Conservation (phyloP, 352 stramenopile species). For the Blastocystis sp. region DNA sequence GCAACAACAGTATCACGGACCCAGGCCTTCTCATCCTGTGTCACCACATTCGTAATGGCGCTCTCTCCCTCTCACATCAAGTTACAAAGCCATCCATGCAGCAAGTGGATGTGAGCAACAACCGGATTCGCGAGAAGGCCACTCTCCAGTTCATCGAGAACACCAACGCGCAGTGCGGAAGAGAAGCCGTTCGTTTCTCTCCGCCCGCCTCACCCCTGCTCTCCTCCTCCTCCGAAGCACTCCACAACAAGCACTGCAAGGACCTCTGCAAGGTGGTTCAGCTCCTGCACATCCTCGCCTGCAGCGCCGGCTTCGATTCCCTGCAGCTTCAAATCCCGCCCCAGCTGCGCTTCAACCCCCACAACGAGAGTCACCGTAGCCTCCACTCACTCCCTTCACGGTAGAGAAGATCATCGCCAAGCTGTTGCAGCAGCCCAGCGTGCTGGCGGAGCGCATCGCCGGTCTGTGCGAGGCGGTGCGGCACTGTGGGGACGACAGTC, state of each 20-base stretch:
- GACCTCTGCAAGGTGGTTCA: constrained; percentile 29
- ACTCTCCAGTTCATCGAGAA: not conserved
- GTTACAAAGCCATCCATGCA: not conserved
- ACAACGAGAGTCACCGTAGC: not conserved
- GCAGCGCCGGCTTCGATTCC: too few relatives aligned
- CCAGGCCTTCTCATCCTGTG: not conserved
- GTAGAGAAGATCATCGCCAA: constrained; percentile 21
- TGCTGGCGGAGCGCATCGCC: constrained; percentile 13
- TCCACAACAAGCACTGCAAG: constrained; percentile 1
- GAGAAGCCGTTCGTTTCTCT: not conserved
- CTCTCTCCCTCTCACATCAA: not conserved
- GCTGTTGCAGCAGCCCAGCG: constrained; percentile 22
- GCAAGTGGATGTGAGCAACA: constrained; percentile 35
- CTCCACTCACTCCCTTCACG: not conserved
- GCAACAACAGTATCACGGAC: constrained; percentile 58
- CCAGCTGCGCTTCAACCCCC: constrained; percentile 16
- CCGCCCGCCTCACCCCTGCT: not conserved
- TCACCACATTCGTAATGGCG: not conserved
- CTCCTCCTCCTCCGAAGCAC: not conserved
- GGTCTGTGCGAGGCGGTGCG: not conserved
- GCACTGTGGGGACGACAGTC: not conserved
- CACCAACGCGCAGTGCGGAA: not conserved
- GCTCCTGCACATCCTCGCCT: not conserved
- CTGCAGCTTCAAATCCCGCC: not conserved
- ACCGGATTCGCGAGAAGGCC: not conserved